These are phyloP conservation scores for Fusarium nodosum DNA, from an alignment of 2,329 filamentous ascomycete species.

Conservation along the genomic window DNA sequence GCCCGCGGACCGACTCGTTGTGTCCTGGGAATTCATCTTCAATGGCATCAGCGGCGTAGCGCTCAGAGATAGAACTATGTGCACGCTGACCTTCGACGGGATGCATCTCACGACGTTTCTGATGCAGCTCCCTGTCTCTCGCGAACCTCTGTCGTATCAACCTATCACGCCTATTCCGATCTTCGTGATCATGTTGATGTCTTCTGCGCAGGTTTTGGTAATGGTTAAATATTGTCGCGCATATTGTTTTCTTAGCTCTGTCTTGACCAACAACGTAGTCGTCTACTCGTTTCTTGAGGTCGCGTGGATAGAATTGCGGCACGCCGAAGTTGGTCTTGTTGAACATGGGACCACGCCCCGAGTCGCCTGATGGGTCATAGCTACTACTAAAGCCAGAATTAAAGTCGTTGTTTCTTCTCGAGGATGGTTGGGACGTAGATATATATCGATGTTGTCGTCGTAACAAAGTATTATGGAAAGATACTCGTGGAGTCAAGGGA, in stretches of 20 bases:
- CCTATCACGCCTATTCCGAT: slow-evolving; percentile 71
- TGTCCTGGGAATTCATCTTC: slow-evolving; percentile 70
- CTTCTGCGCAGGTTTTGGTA: slow-evolving; percentile 88
- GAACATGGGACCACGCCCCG: slow-evolving; percentile 72
- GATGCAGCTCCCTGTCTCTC: slow-evolving; percentile 72
- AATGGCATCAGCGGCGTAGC: slow-evolving; percentile 54
- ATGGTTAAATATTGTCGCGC: slow-evolving; percentile 95
- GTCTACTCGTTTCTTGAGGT: slow-evolving; percentile 91
- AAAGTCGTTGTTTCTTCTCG: slow-evolving; percentile 63
- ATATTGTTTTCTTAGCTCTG: slow-evolving; percentile 92
- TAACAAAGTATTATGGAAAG: slow-evolving; percentile 3
- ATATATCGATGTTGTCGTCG: slow-evolving; percentile 48
- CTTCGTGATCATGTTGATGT: slow-evolving; percentile 80
- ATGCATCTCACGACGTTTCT: slow-evolving; percentile 71
- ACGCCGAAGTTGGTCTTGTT: slow-evolving; percentile 69
- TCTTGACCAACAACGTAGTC: slow-evolving; percentile 98
- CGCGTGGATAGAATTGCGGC: slow-evolving; percentile 73
- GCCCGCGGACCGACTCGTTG: slow-evolving; percentile 60
- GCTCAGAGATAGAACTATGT: slow-evolving; percentile 48
- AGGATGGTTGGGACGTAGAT: slow-evolving; percentile 45
- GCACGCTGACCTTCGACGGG: slow-evolving; percentile 79
- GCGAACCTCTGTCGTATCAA: slow-evolving; percentile 77
- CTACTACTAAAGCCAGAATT: slow-evolving; percentile 70
- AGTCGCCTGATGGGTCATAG: slow-evolving; percentile 68
- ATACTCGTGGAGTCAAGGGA: slow-evolving; percentile 12